Conservation (phyloP, 352 stramenopile species). For the Globisporangium barbulae region DNA sequence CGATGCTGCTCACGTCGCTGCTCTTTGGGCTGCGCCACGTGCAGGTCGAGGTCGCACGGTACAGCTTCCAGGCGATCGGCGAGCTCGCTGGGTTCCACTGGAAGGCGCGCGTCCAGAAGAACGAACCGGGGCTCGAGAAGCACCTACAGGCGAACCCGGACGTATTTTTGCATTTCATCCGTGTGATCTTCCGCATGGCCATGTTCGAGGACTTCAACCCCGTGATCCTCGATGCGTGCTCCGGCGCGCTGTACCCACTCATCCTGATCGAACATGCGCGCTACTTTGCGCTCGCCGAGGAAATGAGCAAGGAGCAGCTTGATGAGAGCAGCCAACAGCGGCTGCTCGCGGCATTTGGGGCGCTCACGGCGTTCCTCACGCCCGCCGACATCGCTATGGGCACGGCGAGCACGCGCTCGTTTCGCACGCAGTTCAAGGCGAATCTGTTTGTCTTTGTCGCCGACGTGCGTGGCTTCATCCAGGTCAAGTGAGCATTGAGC, state of each 20-base stretch:
- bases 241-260: constrained; percentile 70
- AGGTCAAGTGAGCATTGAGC: constrained; percentile 48
- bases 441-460: constrained; percentile 80
- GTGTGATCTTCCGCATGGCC: constrained; percentile 72
- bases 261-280: constrained; percentile 73
- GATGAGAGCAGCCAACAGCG: constrained; percentile 47
- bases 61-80: constrained; percentile 81
- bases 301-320: constrained; percentile 55
- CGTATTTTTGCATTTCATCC: constrained; percentile 71
- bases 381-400: constrained; percentile 59
- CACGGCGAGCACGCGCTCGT: constrained; percentile 59
- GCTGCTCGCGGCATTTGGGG: constrained; percentile 53
- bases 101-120: constrained; percentile 48
- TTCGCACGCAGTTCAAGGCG: constrained; percentile 75
- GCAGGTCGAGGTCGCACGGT: constrained; percentile 66
- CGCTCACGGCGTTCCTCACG: constrained; percentile 65
- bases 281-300: constrained; percentile 66
- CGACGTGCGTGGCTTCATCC: constrained; percentile 78
- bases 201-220: constrained; percentile 83
- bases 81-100: constrained; percentile 72
- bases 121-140: constrained; percentile 40
- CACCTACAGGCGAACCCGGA: constrained; percentile 50
- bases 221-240: constrained; percentile 64
- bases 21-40: constrained; percentile 75
- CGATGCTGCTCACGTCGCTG: constrained; percentile 71